These are phyloP conservation scores for Mortierella sp. DNA, from an alignment of 371 early-diverging fungal species.

Conservation along the genomic window DNA sequence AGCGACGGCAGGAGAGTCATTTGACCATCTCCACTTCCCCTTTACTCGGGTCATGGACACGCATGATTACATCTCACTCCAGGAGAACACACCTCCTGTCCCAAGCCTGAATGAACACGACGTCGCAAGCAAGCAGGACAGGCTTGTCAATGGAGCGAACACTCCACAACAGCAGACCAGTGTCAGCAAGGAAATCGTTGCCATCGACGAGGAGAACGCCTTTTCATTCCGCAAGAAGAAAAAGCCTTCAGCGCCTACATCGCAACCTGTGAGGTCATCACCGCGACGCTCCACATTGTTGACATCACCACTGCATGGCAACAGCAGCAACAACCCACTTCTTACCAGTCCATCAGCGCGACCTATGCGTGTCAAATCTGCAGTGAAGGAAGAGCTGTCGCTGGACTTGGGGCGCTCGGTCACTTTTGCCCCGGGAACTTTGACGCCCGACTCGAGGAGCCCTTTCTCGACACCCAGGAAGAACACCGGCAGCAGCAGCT, in stretches of 20 bases:
- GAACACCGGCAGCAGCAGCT: neutral
- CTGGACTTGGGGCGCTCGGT: neutral
- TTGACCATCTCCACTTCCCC: neutral
- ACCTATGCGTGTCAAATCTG: neutral
- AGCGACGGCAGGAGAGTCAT: neutral
- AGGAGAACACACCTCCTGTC: neutral
- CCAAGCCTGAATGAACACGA: neutral
- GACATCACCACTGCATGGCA: neutral
- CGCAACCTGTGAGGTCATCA: neutral
- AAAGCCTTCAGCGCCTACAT: neutral
- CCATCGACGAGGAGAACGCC: conserved; percentile 21
- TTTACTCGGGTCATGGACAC: neutral
- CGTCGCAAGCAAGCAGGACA: neutral
- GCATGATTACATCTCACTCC: neutral
- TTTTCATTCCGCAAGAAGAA: conserved; percentile 19
- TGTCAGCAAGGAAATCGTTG: neutral
- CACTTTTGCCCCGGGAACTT: neutral
- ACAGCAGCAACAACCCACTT: neutral
- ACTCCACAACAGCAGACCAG: neutral
- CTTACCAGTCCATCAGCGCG: neutral
- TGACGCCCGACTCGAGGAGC: neutral
- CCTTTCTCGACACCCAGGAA: neutral
- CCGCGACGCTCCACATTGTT: neutral
- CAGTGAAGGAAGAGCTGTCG: neutral
- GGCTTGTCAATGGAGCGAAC: neutral